phyloP scores from a whole-genome alignment of 2,329 filamentous ascomycete species.

The Neonectria hederae region DNA sequence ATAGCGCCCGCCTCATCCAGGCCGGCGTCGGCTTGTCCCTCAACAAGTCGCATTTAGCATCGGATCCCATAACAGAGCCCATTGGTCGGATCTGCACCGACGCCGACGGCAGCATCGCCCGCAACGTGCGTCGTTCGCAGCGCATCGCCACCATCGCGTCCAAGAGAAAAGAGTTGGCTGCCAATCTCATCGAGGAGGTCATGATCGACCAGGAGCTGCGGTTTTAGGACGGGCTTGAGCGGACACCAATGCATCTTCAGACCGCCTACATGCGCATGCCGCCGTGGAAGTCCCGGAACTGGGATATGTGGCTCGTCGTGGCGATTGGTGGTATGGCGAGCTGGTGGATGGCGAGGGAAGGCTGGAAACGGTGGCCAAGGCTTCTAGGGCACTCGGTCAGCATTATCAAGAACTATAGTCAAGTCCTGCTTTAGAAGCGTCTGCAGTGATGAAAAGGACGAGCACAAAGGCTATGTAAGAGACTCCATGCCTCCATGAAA shows the following conservation, averaged over 20 bases:
- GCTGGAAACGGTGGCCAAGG: constrained; percentile 28
- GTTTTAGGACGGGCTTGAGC: constrained; percentile 26
- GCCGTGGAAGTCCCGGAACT: constrained; percentile 50
- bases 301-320: constrained; percentile 48
- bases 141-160: constrained; percentile 51
- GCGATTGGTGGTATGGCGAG: constrained; percentile 15
- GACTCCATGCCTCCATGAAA: not conserved
- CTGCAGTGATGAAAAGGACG: not conserved
- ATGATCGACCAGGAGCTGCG: constrained; percentile 49
- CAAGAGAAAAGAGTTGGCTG: constrained; percentile 49
- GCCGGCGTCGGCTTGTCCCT: constrained; percentile 33
- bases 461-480: not conserved
- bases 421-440: constrained; percentile 2
- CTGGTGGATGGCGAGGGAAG: constrained; percentile 35
- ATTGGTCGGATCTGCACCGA: constrained; percentile 43
- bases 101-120: constrained; percentile 40
- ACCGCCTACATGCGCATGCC: constrained; percentile 56
- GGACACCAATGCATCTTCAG: constrained; percentile 53
- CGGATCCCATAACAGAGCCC: constrained; percentile 45
- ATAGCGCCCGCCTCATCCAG: constrained; percentile 46
- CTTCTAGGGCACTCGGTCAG: constrained; percentile 9
- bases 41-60: constrained; percentile 49
- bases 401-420: constrained; percentile 6
- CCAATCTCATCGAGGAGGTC: constrained; percentile 54
- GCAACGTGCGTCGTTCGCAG: constrained; percentile 50